Evolutionary conservation across 2,329 filamentous ascomycete genomes (phyloP), one percentile per base, ranked within the genome.

Genomic region (Botryotinia convoluta): DNA sequence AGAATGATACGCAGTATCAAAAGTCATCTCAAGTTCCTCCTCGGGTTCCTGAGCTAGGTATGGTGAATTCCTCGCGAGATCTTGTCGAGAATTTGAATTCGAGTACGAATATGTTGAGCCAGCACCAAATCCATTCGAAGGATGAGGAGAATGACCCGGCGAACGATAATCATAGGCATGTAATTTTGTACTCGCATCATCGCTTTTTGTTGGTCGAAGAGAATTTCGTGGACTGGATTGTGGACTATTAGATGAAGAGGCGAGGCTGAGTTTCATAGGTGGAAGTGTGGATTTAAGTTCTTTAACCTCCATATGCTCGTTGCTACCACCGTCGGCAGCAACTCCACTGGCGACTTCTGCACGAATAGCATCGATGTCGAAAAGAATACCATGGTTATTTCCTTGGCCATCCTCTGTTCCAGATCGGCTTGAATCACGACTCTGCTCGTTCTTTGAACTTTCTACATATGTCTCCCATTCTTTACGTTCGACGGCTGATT

Each of bases 391-490:
- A 44, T 80, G 76, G 32, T 82, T 81, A 54, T 79, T 80, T 32
- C 79, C 78, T 54, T 80, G 78, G 22, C 79, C 80, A 62, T 81
- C 79, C 44, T 78, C 77, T 10, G 72, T 74, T 26, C 26, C 51
- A 54, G 75, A 51, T 62, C 60, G 22, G 20, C 54, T 57, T 6
- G 71, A 45, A 39, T 71, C 65, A 32, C 35, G 39, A 10, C 72
- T 69, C 20, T 73, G 60, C 1, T 88, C 88, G 60, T 85, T 84
- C 78, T 89, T 90, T 73, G 84, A 84, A 75, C 42, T 65, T 35
- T 97, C 93, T 80, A 98, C 92, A 81, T 98, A 98, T 14, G 94
- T 94, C 82, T 98, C 95, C 95, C 95, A 98, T 72, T 93, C 92
- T 80, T 94, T 94, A 83, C 94, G 95, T 80, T 94, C 88, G 0